These are phyloP conservation scores for Alisma plantagoaquatica DNA, from an alignment of 106 monocot genomes.

Conservation along the genomic window DNA sequence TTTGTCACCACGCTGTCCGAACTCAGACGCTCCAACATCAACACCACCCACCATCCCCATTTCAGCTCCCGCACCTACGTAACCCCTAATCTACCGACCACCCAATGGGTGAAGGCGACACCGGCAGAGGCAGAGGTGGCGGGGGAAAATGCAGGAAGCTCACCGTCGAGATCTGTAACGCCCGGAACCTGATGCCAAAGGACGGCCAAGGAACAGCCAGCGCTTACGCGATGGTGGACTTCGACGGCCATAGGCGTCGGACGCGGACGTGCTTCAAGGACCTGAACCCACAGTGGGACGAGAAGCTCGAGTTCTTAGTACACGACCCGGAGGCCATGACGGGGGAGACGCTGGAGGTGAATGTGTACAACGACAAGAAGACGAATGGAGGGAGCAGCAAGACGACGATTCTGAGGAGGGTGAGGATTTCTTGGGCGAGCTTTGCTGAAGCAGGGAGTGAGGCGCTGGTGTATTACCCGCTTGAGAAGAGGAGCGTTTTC, in stretches of 20 bases:
- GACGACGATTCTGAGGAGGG: constrained; percentile 46
- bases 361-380: too few species aligned
- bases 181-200: too few species aligned
- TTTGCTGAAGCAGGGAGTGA: constrained; percentile 40
- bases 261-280: constrained; percentile 55
- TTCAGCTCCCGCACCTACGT: too few species aligned
- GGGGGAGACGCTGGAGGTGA: too few species aligned
- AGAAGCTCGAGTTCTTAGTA: too few species aligned
- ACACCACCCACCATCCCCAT: too few species aligned
- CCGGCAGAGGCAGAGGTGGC: background rate
- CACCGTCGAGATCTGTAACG: too few species aligned
- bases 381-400: too few species aligned
- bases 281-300: constrained; percentile 75
- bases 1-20: too few species aligned
- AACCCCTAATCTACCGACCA: too few species aligned
- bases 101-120: background rate
- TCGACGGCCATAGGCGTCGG: constrained; percentile 62
- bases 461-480: constrained; percentile 51
- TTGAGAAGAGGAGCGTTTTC: constrained; percentile 84
- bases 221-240: constrained; percentile 73
- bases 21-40: too few species aligned
- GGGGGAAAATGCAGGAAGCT: constrained; percentile 39
- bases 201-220: constrained; percentile 78
- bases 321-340: too few species aligned
- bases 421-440: constrained; percentile 51